phyloP scores from a whole-genome alignment of 1,284 basidiomycete species.

The Mrakiaceae sp. region DNA sequence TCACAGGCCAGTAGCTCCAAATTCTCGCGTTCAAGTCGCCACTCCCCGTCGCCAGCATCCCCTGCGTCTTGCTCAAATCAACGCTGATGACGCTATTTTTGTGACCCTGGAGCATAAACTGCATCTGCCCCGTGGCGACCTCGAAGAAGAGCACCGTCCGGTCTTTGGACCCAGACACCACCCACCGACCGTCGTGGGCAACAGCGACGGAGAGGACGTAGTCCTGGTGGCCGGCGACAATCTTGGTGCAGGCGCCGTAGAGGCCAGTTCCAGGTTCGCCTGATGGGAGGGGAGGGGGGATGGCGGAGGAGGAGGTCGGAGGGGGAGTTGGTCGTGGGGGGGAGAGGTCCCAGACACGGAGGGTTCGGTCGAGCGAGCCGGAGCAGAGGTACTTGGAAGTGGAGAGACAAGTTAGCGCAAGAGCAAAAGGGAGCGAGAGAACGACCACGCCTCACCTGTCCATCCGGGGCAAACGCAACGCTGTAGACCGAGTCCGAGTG shows the following conservation, averaged over 20 bases:
- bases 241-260: constrained; percentile 50
- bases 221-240: constrained; percentile 69
- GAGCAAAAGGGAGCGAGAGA: background rate
- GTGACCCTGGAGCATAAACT: constrained; percentile 78
- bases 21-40: constrained; percentile 75
- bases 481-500: constrained; percentile 74
- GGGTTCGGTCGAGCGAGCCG: constrained; percentile 72
- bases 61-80: constrained; percentile 61
- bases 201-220: constrained; percentile 44
- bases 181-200: constrained; percentile 73
- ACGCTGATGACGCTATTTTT: constrained; percentile 81
- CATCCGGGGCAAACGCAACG: constrained; percentile 79
- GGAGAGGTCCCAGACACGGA: constrained; percentile 74
- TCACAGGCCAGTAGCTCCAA: constrained; percentile 39
- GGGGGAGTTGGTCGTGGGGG: background rate
- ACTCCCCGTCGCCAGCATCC: constrained; percentile 69
- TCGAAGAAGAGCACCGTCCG: constrained; percentile 85
- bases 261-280: constrained; percentile 8
- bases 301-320: background rate
- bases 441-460: constrained; percentile 39
- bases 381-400: constrained; percentile 48
- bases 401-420: background rate
- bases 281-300: constrained; percentile 5
- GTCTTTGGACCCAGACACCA: constrained; percentile 84
- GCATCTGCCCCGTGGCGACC: constrained; percentile 55